A percentile compares a stretch with the other conserved stretches of the same genome.
These are phyloP conservation scores for Fusarium duplospermum DNA, from an alignment of 2,329 filamentous ascomycete genomes.

Conservation along the genomic window DNA sequence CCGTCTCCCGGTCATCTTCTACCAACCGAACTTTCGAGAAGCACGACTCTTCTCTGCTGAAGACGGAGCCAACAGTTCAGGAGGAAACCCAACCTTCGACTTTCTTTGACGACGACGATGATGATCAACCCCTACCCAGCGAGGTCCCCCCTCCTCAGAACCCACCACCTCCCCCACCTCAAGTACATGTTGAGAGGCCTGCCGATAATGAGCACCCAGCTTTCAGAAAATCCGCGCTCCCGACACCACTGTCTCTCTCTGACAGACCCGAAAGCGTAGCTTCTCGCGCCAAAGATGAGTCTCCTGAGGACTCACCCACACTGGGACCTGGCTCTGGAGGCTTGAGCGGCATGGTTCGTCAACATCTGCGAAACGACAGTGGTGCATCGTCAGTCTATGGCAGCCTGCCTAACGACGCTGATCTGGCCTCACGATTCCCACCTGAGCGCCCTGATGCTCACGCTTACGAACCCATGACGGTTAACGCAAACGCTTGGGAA, in stretches of 20 bases:
- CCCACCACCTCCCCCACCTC: slow-evolving; percentile 50
- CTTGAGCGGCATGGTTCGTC: slow-evolving; percentile 83
- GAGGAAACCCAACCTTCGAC: slow-evolving; percentile 52
- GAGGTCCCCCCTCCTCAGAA: slow-evolving; percentile 14
- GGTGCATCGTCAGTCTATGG: slow-evolving; percentile 83
- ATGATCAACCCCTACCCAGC: slow-evolving; percentile 47
- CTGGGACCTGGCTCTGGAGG: slow-evolving; percentile 73
- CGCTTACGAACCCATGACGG: slow-evolving; percentile 37
- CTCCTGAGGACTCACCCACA: slow-evolving; percentile 77
- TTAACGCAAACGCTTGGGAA: slow-evolving; percentile 60
- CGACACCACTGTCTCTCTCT: slow-evolving; percentile 56
- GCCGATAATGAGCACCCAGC: slow-evolving; percentile 67
- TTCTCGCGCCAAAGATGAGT: slow-evolving; percentile 15
- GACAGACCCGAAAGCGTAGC: slow-evolving; percentile 10
- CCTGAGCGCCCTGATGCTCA: slow-evolving; percentile 49
- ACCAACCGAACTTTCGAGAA: slow-evolving; percentile 52
- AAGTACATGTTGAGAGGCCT: slow-evolving; percentile 58
- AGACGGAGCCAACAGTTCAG: slow-evolving; percentile 46
- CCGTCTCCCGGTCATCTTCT: slow-evolving; percentile 61
- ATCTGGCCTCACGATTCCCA: slow-evolving; percentile 48
- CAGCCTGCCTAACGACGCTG: slow-evolving; percentile 52
- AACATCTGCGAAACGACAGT: slow-evolving; percentile 86
- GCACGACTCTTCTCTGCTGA: slow-evolving; percentile 43
- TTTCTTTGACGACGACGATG: slow-evolving; percentile 59
- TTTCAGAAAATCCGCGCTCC: slow-evolving; percentile 59